These are phyloP conservation scores for Cladosporium sp. DNA, from an alignment of 2,329 filamentous ascomycete species.

Conservation along the genomic window DNA sequence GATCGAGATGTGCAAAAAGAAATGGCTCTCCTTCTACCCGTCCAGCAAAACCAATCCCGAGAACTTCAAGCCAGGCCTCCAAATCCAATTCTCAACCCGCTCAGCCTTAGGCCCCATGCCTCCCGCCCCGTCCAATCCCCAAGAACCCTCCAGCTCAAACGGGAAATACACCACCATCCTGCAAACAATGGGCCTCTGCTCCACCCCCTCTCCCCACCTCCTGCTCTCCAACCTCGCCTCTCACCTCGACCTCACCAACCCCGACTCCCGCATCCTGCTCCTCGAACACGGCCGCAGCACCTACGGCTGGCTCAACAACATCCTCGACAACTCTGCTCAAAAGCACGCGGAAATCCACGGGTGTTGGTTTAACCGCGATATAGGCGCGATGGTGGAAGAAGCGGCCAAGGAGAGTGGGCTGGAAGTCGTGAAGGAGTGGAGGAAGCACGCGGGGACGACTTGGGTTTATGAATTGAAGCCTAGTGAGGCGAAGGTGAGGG, in stretches of 20 bases:
- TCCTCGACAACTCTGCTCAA: constrained; percentile 44
- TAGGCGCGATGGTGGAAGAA: constrained; percentile 45
- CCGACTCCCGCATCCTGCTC: constrained; percentile 43
- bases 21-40: constrained; percentile 42
- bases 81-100: constrained; percentile 39
- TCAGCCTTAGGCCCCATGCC: constrained; percentile 43
- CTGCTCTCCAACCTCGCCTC: constrained; percentile 42
- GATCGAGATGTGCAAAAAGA: constrained; percentile 45
- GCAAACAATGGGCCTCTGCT: constrained; percentile 51
- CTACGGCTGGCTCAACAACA: constrained; percentile 44
- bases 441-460: constrained; percentile 47
- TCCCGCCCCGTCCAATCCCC: constrained; percentile 7
- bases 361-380: constrained; percentile 52
- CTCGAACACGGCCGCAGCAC: constrained; percentile 49
- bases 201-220: constrained; percentile 41
- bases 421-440: constrained; percentile 42
- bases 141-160: not conserved
- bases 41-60: constrained; percentile 1
- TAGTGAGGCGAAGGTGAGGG: not conserved
- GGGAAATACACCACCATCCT: constrained; percentile 47
- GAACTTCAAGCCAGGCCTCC: constrained; percentile 21
- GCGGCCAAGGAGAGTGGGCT: constrained; percentile 44
- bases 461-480: constrained; percentile 47
- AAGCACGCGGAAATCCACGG: constrained; percentile 47
- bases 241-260: constrained; percentile 36